Evolutionary conservation across 2,329 filamentous ascomycete genomes (phyloP).

Genomic region (Boeremia exigua): DNA sequence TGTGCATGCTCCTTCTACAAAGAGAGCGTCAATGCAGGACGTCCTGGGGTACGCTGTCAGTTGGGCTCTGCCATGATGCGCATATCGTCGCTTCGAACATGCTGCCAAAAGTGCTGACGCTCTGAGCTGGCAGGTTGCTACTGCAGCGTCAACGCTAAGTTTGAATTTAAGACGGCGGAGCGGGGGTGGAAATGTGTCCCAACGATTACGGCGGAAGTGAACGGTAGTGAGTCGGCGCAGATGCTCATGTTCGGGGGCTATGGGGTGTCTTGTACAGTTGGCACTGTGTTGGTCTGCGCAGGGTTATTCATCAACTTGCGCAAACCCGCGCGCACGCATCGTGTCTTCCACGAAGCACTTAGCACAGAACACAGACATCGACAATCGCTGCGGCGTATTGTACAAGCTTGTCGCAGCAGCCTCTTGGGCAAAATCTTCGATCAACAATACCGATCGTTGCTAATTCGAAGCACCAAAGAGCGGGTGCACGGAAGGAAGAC

Average conservation of each 20-base stretch:
- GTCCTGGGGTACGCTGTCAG: neutral
- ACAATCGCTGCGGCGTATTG: neutral
- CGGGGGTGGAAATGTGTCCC: neutral
- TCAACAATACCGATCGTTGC: neutral
- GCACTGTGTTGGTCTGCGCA: too few relatives aligned
- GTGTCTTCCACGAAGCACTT: neutral
- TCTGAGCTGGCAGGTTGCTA: neutral
- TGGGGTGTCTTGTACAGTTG: neutral
- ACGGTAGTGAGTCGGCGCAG: too few relatives aligned
- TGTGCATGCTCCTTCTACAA: slow-evolving; percentile 8
- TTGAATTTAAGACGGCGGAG: neutral
- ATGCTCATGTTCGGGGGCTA: neutral
- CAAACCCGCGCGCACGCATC: slow-evolving; percentile 9
- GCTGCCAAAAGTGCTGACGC: too few relatives aligned
- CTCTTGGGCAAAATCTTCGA: neutral
- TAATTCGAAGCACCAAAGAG: neutral
- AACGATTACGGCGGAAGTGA: too few relatives aligned
- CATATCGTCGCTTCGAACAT: neutral
- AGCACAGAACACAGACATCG: neutral
- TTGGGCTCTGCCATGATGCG: neutral
- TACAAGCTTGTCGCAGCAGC: neutral
- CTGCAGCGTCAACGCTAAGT: neutral
- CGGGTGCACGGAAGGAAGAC: neutral
- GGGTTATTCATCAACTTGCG: slow-evolving; percentile 16
- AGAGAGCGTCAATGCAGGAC: neutral